Evolutionary conservation across 2,329 filamentous ascomycete species (phyloP), one percentile per base, ranked within the genome.

Genomic region (Cryphonectria naterciae): DNA sequence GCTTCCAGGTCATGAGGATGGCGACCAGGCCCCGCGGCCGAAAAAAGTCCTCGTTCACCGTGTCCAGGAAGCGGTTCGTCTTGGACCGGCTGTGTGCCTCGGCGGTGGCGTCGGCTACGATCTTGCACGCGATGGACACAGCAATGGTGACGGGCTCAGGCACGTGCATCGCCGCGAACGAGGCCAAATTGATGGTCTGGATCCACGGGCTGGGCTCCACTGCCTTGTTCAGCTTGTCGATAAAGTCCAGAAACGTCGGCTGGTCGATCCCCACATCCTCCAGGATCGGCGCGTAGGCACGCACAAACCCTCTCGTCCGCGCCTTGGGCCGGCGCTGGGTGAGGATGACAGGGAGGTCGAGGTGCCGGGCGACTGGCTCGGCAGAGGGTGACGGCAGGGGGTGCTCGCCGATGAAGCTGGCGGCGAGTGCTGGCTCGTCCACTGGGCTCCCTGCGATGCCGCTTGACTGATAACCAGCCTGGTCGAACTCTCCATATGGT

Each of bases 21-120:
- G 76, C 78, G 17, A 85, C 87, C 0, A 90, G 81, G 0, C 88
- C 88, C 1, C 83, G 83, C 0, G 88, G 88, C 63, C 81, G 83
- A 77, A 91, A 91, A 71, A 88, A 84, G 3, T 85, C 81, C 11
- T 84, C 80, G 74, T 90, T 91, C 74, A 88, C 82, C 49, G 81
- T 78, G 73, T 89, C 83, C 22, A 91, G 81, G 75, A 88, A 90
- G 0, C 76, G 79, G 74, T 89, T 89, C 0, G 85, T 82, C 58
- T 82, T 79, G 74, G 80, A 78, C 25, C 81, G 80, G 13, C 78
- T 79, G 41, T 83, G 79, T 0, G 80, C 76, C 66, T 84, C 81
- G 68, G 82, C 81, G 0, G 81, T 81, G 1, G 81, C 78, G 17
- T 82, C 77, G 0, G 83, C 82, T 0, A 79, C 80, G 4, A 85